A percentile compares a stretch with the other conserved stretches of the same genome.
phyloP scores from a whole-genome alignment of 768 basidiomycete genomes.

The Boletus rubroflammeus region DNA sequence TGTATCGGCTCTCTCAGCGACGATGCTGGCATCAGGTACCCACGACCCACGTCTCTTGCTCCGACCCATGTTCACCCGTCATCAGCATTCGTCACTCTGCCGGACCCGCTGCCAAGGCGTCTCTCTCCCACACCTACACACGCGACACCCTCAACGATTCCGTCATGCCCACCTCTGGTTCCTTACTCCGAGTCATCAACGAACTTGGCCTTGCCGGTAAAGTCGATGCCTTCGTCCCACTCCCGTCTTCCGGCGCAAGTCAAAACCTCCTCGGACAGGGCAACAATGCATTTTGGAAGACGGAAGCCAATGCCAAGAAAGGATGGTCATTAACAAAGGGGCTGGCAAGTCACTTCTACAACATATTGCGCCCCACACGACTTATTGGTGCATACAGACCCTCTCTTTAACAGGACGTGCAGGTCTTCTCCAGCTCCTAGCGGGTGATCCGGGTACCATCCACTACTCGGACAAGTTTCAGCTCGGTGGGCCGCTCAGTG shows the following conservation, averaged over 20 bases:
- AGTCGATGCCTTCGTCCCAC: conserved; percentile 16
- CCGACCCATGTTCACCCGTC: conserved; percentile 1
- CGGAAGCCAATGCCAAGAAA: conserved; percentile 19
- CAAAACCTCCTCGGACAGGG: conserved; percentile 18
- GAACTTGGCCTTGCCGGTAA: conserved; percentile 23
- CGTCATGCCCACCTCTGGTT: conserved; percentile 27
- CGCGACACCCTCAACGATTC: conserved; percentile 44
- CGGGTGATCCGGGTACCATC: conserved; percentile 34
- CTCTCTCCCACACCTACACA: conserved; percentile 72
- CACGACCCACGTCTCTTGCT: background rate
- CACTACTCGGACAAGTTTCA: conserved; percentile 87
- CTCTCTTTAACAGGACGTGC: conserved; percentile 69
- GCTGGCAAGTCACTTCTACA: conserved; percentile 16
- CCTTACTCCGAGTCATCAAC: conserved; percentile 18
- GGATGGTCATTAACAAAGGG: conserved; percentile 23
- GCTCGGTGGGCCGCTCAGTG: conserved; percentile 84
- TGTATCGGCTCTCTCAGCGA: conserved; percentile 70
- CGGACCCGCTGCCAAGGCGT: conserved; percentile 76
- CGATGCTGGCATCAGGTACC: conserved; percentile 77
- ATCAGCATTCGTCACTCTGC: conserved; percentile 80
- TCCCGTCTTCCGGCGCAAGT: background rate
- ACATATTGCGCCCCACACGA: background rate
- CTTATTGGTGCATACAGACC: conserved; percentile 45
- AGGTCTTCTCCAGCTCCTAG: conserved; percentile 68
- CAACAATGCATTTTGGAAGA: conserved; percentile 27